These are phyloP conservation scores for Lophiotrema nucula DNA, from an alignment of 495 filamentous ascomycete species.

Conservation along the genomic window DNA sequence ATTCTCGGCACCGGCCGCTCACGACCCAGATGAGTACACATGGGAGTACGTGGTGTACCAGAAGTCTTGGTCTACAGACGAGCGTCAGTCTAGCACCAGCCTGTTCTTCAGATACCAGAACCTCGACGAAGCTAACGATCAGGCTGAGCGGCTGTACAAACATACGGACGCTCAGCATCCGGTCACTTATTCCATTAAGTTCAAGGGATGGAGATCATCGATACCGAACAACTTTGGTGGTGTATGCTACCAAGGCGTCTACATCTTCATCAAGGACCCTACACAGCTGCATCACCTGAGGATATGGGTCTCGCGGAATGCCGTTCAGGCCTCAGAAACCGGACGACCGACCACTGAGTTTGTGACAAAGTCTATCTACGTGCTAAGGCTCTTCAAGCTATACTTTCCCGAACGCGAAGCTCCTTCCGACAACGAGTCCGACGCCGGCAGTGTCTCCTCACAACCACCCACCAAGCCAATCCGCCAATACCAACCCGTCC, in stretches of 20 bases:
- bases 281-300: neutral
- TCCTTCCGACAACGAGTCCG: neutral
- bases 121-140: neutral
- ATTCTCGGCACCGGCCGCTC: too few relatives aligned
- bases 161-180: neutral
- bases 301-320: conserved; percentile 8
- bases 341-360: too few relatives aligned
- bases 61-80: neutral
- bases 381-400: too few relatives aligned
- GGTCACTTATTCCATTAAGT: neutral
- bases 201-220: neutral
- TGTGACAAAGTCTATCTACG: too few relatives aligned
- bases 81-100: neutral
- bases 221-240: neutral
- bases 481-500: neutral
- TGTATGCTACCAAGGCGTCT: neutral
- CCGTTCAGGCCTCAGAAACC: neutral
- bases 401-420: neutral
- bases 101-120: neutral
- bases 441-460: neutral
- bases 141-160: neutral
- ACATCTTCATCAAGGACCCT: neutral
- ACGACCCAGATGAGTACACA: too few relatives aligned
- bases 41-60: neutral
- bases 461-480: neutral